Percentiles rank a stretch among this genome's conserved stretches.
Evolutionary conservation across 768 basidiomycete genomes (phyloP).

Genomic region (Pleurotus platypus): DNA sequence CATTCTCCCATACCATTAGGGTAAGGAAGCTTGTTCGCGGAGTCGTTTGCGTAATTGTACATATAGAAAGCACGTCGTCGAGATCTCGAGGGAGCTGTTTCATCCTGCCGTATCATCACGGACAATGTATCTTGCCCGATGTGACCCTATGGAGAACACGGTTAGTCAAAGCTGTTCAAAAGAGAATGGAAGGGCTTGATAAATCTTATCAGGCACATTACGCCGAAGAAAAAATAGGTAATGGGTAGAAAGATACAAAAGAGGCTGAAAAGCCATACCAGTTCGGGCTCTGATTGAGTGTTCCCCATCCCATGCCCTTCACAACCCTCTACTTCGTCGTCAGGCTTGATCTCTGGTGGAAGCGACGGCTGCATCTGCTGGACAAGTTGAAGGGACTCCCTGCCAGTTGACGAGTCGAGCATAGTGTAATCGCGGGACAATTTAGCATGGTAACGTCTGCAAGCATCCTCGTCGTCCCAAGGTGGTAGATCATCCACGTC

Average conservation of each 20-base stretch:
- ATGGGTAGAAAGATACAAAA: slow-evolving; percentile 2
- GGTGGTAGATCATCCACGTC: slow-evolving; percentile 53
- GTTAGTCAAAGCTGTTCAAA: slow-evolving; percentile 6
- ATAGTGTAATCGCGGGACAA: slow-evolving; percentile 51
- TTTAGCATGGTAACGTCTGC: slow-evolving; percentile 40
- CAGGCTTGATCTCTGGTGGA: slow-evolving; percentile 3
- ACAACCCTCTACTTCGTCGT: slow-evolving; percentile 13
- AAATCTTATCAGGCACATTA: background rate
- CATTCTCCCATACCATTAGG: slow-evolving; percentile 45
- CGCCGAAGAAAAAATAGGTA: background rate
- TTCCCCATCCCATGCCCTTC: slow-evolving; percentile 9
- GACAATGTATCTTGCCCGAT: slow-evolving; percentile 73
- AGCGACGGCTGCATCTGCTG: slow-evolving; percentile 10
- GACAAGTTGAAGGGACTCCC: slow-evolving; percentile 7
- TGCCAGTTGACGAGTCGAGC: background rate
- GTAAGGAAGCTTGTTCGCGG: slow-evolving; percentile 50
- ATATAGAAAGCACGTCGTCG: slow-evolving; percentile 53
- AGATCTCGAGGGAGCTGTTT: slow-evolving; percentile 54
- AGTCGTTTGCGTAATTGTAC: slow-evolving; percentile 32
- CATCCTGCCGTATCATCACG: slow-evolving; percentile 73
- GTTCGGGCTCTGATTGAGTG: slow-evolving; percentile 11
- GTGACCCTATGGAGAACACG: slow-evolving; percentile 40
- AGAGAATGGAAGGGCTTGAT: slow-evolving; percentile 2
- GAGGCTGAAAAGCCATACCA: slow-evolving; percentile 10
- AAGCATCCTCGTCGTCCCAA: slow-evolving; percentile 44